These are phyloP conservation scores for Eutypa lata DNA, from an alignment of 2,329 filamentous ascomycete species.

Conservation along the genomic window DNA sequence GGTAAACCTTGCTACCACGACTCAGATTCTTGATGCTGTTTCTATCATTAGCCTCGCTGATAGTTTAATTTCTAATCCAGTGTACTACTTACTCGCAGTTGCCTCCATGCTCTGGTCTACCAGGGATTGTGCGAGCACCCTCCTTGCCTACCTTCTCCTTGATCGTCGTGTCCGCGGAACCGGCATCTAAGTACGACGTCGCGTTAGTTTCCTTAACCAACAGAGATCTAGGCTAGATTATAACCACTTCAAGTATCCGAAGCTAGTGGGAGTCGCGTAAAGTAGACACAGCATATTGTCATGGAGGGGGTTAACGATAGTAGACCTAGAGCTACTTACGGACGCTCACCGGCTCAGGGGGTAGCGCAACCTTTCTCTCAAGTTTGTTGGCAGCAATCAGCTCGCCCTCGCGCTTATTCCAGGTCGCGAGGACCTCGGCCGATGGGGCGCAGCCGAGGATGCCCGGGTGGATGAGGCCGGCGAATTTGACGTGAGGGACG, in stretches of 20 bases:
- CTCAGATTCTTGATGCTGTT: slow-evolving; percentile 73
- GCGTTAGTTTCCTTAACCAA: background rate
- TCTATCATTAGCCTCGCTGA: background rate
- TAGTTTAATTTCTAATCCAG: background rate
- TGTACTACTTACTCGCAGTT: slow-evolving; percentile 63
- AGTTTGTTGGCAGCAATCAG: slow-evolving; percentile 69
- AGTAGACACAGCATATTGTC: too few relatives aligned
- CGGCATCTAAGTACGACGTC: slow-evolving; percentile 49
- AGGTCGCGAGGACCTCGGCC: slow-evolving; percentile 69
- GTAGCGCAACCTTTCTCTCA: slow-evolving; percentile 70
- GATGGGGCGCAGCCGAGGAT: slow-evolving; percentile 89
- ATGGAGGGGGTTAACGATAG: too few relatives aligned
- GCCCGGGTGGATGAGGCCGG: slow-evolving; percentile 86
- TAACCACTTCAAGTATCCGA: too few relatives aligned
- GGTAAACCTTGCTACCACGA: slow-evolving; percentile 76
- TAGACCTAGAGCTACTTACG: slow-evolving; percentile 28
- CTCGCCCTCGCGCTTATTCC: slow-evolving; percentile 81
- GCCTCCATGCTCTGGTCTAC: slow-evolving; percentile 81
- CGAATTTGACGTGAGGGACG: slow-evolving; percentile 82
- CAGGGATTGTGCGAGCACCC: slow-evolving; percentile 81
- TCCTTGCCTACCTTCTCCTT: slow-evolving; percentile 69
- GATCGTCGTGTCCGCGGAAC: slow-evolving; percentile 54
- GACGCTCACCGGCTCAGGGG: slow-evolving; percentile 67
- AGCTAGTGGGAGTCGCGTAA: too few relatives aligned
- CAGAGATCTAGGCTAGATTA: too few relatives aligned